Base-by-base conservation (phyloP, 1,139 yeast species). In the Kluyveromyces marxianus region DNA sequence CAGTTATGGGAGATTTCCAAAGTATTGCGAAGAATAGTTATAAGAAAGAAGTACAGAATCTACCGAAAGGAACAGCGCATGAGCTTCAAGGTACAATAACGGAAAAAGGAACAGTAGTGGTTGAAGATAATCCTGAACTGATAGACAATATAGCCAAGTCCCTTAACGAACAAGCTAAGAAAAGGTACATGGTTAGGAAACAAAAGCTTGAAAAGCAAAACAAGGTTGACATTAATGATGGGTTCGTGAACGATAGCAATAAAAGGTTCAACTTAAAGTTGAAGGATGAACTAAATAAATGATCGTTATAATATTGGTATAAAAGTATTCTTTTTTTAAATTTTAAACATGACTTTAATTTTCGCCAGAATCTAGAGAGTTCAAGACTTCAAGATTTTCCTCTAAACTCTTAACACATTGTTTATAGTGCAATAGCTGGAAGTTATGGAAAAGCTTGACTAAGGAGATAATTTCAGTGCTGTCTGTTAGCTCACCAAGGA, bases 201-300 rank as follows among this genome's bases (percentile, higher is more conserved):
- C 51, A 50, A 37, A 55, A 52, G 36, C 44, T 45, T 38, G 51
- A 44, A 32, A 47, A 44, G 5, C 39, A 45, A 10, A 31, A 28
- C 8, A 42, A 45, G 30, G 29, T 35, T n/a, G 48, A 44, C 4
- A 49, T 46, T 8, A 8, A 41, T 10, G 44, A 35, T 25, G 59
- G 55, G 2, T 57, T 45, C 35, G 53, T 88, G 59, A 87, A 84
- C 60, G 90, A 83, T 49, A 83, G 82, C 64, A 88, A 88, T 70
- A 76, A 75, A 58, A 84, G 83, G 57, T 88, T 87, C 66, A 88
- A 87, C 65, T 77, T 75, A 62, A 85, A 85, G 57, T 68, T 88
- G 53, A 71, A 79, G 6, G 53, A 54, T 29, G 52, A 54, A 41
- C 44, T 50, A 34, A 14, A 14, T 14, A 47, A 41, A 37, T 32